Percentiles rank a stretch among this genome's conserved stretches.
Conservation (phyloP, 306 rosid genomes). For the Sesbania bispinosa region DNA sequence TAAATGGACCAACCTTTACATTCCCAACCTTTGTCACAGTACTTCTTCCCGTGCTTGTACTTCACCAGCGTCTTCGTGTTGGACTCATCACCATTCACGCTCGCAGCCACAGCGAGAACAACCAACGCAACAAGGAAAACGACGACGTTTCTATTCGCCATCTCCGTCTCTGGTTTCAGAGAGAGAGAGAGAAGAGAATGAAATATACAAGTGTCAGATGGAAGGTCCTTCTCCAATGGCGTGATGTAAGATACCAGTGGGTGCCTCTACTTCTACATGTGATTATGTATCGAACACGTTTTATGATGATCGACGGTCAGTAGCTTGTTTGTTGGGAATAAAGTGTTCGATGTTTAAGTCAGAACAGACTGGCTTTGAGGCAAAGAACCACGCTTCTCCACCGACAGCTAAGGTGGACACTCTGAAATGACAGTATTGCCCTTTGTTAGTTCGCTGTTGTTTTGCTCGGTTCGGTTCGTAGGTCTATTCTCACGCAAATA, state of each 20-base stretch:
- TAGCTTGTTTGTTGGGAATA: no score
- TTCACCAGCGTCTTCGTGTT: slow-evolving; percentile 43
- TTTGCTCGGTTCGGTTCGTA: not conserved
- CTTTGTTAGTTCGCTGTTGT: not conserved
- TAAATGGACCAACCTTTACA: slow-evolving; percentile 60
- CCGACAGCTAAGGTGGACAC: slow-evolving; percentile 26
- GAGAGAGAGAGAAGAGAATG: not conserved
- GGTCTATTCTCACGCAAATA: not conserved
- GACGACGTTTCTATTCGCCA: not conserved
- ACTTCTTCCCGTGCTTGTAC: slow-evolving; percentile 57
- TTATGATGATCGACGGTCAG: not conserved
- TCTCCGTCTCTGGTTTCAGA: not conserved
- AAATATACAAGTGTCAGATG: slow-evolving; percentile 1
- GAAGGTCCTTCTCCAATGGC: slow-evolving; percentile 17
- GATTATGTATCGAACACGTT: slow-evolving; percentile 21
- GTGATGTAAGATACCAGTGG: not conserved
- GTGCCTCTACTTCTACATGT: not conserved
- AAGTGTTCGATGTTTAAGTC: slow-evolving; percentile 31
- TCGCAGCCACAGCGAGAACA: not conserved
- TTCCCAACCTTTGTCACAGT: slow-evolving; percentile 83
- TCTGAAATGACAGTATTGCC: slow-evolving; percentile 1
- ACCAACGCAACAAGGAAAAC: not conserved
- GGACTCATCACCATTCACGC: slow-evolving; percentile 33
- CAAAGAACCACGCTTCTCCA: slow-evolving; percentile 30
- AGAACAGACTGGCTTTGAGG: slow-evolving; percentile 45